Percentiles rank a stretch among this genome's conserved stretches.
Evolutionary conservation across 257 asterid species (phyloP).

Genomic region (Solanum chiquidenum): DNA sequence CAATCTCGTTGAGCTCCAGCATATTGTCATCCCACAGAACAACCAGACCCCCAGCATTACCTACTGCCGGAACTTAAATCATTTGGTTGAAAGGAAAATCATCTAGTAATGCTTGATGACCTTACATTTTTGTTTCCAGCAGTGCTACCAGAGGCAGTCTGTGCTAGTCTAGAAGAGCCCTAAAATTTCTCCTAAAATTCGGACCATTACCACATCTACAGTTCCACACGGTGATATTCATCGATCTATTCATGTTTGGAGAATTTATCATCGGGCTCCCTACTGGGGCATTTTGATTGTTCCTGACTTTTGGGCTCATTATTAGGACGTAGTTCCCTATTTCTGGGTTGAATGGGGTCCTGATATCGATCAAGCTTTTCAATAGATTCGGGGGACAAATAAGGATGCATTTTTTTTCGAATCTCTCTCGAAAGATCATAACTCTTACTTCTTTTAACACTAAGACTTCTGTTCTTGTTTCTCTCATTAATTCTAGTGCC

Average conservation of each 20-base stretch:
- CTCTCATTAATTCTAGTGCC: neutral
- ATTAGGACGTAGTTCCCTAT: neutral
- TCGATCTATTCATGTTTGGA: neutral
- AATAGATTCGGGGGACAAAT: neutral
- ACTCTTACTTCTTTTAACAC: no score
- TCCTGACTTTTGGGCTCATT: no score
- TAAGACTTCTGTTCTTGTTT: no score
- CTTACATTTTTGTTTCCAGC: neutral
- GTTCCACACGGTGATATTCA: neutral
- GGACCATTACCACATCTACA: no score
- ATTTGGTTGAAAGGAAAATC: neutral
- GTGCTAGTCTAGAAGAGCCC: no score
- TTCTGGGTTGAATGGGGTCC: neutral
- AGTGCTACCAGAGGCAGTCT: rapidly evolving
- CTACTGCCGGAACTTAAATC: neutral
- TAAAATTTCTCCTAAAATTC: no score
- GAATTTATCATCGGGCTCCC: no score
- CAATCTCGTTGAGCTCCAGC: no score
- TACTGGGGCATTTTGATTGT: no score
- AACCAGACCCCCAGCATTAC: neutral
- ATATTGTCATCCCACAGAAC: neutral
- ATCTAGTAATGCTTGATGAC: neutral
- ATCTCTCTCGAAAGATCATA: neutral
- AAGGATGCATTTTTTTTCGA: no score
- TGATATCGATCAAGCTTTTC: no score